Evolutionary conservation across 2,329 filamentous ascomycete genomes (phyloP).

Genomic region (Calonectria pteridis): DNA sequence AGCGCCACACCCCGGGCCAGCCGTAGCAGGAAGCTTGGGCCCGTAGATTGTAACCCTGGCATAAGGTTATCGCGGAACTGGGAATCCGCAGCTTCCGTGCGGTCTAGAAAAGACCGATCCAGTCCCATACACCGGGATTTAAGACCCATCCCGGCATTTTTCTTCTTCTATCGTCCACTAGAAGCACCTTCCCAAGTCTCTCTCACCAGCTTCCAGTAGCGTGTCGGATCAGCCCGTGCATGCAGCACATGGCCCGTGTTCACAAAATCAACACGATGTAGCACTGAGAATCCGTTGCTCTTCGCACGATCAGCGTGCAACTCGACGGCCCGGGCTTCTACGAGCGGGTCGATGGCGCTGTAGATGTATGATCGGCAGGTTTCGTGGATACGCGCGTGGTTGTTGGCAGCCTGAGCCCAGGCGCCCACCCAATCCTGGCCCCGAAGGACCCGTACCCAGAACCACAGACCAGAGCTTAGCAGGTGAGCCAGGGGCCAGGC

Average conservation of each 20-base stretch:
- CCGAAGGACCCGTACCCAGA: background rate
- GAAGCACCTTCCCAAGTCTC: slow-evolving; percentile 5
- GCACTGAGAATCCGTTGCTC: background rate
- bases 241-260: slow-evolving; percentile 1
- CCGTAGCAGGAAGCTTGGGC: background rate
- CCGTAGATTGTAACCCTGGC: background rate
- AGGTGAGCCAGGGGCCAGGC: background rate
- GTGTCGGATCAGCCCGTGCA: background rate
- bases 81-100: background rate
- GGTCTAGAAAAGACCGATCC: background rate
- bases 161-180: background rate
- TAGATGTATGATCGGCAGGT: slow-evolving; percentile 14
- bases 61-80: background rate
- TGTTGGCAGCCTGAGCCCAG: background rate
- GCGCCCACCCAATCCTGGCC: slow-evolving; percentile 7
- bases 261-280: background rate
- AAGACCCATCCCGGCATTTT: background rate
- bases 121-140: background rate
- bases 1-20: background rate
- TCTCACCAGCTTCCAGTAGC: slow-evolving; percentile 5
- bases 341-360: background rate
- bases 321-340: background rate
- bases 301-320: background rate
- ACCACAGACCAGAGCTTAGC: slow-evolving; percentile 1
- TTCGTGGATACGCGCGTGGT: background rate